phyloP scores from a whole-genome alignment of 257 asterid species.

The Nyctanthes arbortristis region DNA sequence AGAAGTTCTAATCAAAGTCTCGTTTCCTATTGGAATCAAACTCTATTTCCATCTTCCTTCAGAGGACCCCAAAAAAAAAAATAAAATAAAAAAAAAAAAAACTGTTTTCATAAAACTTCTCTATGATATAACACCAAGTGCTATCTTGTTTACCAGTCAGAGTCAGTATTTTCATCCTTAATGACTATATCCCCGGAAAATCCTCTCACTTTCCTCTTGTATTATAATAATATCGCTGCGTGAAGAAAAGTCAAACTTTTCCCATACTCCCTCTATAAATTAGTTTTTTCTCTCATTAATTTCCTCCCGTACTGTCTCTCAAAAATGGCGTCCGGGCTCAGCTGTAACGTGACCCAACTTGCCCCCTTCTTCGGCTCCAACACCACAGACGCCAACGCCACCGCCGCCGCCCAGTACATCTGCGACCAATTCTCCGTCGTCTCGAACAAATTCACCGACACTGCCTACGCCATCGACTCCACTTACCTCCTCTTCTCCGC shows the following conservation, averaged over 20 bases:
- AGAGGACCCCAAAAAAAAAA: no score
- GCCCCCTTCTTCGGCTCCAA: constrained; percentile 71
- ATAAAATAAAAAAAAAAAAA: no score
- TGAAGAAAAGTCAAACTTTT: constrained; percentile 27
- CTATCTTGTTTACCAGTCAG: no score
- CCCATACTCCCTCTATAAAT: constrained; percentile 26
- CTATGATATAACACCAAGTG: no score
- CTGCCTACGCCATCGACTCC: constrained; percentile 73
- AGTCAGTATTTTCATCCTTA: not conserved
- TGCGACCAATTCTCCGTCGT: constrained; percentile 61
- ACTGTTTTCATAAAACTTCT: no score
- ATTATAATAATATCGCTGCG: not conserved
- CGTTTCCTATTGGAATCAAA: no score
- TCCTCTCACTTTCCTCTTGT: not conserved
- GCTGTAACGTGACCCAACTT: constrained; percentile 49
- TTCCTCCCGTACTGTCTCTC: not conserved
- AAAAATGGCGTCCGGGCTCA: constrained; percentile 39
- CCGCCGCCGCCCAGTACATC: constrained; percentile 61
- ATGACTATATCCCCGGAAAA: constrained; percentile 8
- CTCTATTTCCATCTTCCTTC: no score
- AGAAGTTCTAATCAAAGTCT: no score
- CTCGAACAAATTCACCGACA: constrained; percentile 45
- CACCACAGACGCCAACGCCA: constrained; percentile 57
- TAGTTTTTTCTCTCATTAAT: not conserved
- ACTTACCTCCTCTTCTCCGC: constrained; percentile 87